Evolutionary conservation across 306 rosid species (phyloP).

Genomic region (Acacia crassicarpa): DNA sequence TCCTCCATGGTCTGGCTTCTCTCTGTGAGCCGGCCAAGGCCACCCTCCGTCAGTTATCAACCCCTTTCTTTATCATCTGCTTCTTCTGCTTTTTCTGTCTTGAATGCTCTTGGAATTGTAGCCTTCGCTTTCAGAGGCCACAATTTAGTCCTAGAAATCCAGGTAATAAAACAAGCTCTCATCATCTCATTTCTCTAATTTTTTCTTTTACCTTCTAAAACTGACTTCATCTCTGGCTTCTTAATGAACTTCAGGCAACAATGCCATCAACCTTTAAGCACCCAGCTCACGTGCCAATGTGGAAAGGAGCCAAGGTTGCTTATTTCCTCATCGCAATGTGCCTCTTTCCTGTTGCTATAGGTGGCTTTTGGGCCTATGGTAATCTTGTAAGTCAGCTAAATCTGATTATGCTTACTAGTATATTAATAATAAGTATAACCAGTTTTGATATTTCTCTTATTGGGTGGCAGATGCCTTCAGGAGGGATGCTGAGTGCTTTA

Average conservation of each 20-base stretch:
- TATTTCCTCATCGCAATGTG: slow-evolving; percentile 95
- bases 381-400: slow-evolving; percentile 66
- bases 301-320: slow-evolving; percentile 99
- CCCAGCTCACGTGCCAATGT: slow-evolving; percentile 99
- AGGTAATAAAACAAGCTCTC: background rate
- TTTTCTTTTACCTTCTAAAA: background rate
- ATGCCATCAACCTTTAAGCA: slow-evolving; percentile 99
- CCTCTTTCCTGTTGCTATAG: slow-evolving; percentile 91
- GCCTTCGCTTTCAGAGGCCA: slow-evolving; percentile 99
- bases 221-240: background rate
- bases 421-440: background rate
- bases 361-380: slow-evolving; percentile 98
- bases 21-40: slow-evolving; percentile 89
- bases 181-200: background rate
- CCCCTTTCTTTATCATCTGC: slow-evolving; percentile 60
- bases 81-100: slow-evolving; percentile 66
- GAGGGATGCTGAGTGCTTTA: slow-evolving; percentile 86
- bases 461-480: slow-evolving; percentile 79
- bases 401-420: background rate
- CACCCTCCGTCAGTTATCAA: slow-evolving; percentile 77
- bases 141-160: slow-evolving; percentile 80
- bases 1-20: slow-evolving; percentile 98
- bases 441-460: background rate
- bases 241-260: slow-evolving; percentile 65
- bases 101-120: slow-evolving; percentile 93